Percentiles rank a stretch among this genome's conserved stretches.
These are phyloP conservation scores for Cyclostephanos tholiformis DNA, from an alignment of 108 stramenopile species.

Conservation along the genomic window DNA sequence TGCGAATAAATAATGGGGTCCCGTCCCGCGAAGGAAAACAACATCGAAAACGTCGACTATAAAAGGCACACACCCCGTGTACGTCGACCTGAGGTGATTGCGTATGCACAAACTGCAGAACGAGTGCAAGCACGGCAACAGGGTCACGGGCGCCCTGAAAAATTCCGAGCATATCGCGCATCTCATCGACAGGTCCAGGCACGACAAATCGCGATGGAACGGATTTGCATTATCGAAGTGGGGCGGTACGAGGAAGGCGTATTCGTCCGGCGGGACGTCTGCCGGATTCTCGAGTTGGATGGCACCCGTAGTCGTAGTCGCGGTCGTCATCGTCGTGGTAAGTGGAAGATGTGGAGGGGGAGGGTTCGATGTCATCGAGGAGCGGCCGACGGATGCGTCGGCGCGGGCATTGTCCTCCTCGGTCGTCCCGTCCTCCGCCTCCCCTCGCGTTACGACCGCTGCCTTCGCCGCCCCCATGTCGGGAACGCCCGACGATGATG, in stretches of 20 bases:
- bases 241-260: slow-evolving; percentile 19
- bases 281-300: neutral
- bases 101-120: slow-evolving; percentile 69
- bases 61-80: neutral
- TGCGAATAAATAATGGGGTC: too few species aligned
- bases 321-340: neutral
- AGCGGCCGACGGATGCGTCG: neutral
- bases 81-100: slow-evolving; percentile 26
- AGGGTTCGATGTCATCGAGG: neutral
- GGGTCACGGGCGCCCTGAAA: slow-evolving; percentile 44
- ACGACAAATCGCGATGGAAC: slow-evolving; percentile 29
- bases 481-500: neutral
- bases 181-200: slow-evolving; percentile 39
- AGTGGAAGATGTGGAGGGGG: too few species aligned
- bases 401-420: neutral
- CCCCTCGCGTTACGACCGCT: too few species aligned
- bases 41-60: too few species aligned
- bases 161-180: slow-evolving; percentile 55
- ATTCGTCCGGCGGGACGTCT: slow-evolving; percentile 28
- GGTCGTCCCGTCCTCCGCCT: too few species aligned
- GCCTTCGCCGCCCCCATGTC: neutral
- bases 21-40: too few species aligned
- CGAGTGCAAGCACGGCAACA: slow-evolving; percentile 57
- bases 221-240: slow-evolving; percentile 22
- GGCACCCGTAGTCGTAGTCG: neutral